Evolutionary conservation across 2,329 filamentous ascomycete genomes (phyloP).

Genomic region (Rutstroemia sp.): DNA sequence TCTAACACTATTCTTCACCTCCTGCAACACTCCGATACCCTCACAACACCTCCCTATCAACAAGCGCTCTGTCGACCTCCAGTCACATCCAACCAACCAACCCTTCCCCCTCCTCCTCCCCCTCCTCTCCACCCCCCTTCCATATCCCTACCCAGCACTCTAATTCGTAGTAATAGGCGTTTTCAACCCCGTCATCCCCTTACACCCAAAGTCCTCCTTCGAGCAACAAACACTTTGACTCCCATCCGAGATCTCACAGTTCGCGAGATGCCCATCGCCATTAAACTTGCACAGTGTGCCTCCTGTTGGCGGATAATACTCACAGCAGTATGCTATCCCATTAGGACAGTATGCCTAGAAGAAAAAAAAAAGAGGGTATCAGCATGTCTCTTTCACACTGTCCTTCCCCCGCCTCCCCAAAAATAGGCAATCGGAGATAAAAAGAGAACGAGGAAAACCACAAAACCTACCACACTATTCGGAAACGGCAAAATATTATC

Average conservation of each 20-base stretch:
- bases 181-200: constrained; percentile 1
- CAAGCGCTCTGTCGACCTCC: not conserved
- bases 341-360: not conserved
- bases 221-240: constrained; percentile 1
- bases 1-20: too few relatives aligned
- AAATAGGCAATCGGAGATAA: too few relatives aligned
- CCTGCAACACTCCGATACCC: too few relatives aligned
- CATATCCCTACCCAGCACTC: not conserved
- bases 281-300: not conserved
- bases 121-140: not conserved
- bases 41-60: too few relatives aligned
- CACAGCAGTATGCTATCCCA: constrained; percentile 2
- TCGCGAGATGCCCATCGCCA: not conserved
- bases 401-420: too few relatives aligned
- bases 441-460: too few relatives aligned
- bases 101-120: too few relatives aligned
- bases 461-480: constrained; percentile 1
- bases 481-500: not conserved
- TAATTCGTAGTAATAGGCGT: not conserved
- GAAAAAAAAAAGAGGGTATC: fast-evolving
- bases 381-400: not conserved
- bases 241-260: not conserved
- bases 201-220: not conserved
- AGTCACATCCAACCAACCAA: not conserved
- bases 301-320: not conserved